Evolutionary conservation across 1,284 basidiomycete species (phyloP).

Genomic region (Uromyces viciae-fabae): DNA sequence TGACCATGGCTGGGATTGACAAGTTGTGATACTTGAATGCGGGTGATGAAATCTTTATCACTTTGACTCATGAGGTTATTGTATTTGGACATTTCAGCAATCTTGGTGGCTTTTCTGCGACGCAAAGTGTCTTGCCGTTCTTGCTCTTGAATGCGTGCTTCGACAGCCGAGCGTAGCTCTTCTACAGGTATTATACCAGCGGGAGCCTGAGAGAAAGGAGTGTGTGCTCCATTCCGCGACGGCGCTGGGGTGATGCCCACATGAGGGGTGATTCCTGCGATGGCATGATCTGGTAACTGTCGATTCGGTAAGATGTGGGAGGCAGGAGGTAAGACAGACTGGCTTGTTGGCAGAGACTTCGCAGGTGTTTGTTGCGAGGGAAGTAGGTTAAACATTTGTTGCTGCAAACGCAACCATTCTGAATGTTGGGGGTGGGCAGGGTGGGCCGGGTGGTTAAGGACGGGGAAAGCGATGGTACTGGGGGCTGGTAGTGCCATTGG

Average conservation of each 20-base stretch:
- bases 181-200: slow-evolving; percentile 18
- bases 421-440: slow-evolving; percentile 43
- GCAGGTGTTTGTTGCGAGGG: slow-evolving; percentile 25
- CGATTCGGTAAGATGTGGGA: slow-evolving; percentile 15
- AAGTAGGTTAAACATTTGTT: slow-evolving; percentile 35
- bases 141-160: slow-evolving; percentile 79
- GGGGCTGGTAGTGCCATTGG: slow-evolving; percentile 3
- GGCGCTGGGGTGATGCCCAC: slow-evolving; percentile 7
- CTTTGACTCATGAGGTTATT: slow-evolving; percentile 98
- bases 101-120: slow-evolving; percentile 73
- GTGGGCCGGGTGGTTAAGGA: slow-evolving; percentile 35
- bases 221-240: background rate
- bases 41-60: slow-evolving; percentile 99
- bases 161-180: slow-evolving; percentile 51
- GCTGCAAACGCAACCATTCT: slow-evolving; percentile 45
- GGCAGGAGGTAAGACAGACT: background rate
- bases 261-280: background rate
- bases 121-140: slow-evolving; percentile 78
- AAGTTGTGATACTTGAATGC: slow-evolving; percentile 96
- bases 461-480: slow-evolving; percentile 35
- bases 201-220: slow-evolving; percentile 8
- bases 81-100: slow-evolving; percentile 84
- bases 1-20: slow-evolving; percentile 58
- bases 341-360: background rate
- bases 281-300: slow-evolving; percentile 16